Conservation (phyloP, 2,329 filamentous ascomycete species). For the Neopestalotiopsis clavispora region DNA sequence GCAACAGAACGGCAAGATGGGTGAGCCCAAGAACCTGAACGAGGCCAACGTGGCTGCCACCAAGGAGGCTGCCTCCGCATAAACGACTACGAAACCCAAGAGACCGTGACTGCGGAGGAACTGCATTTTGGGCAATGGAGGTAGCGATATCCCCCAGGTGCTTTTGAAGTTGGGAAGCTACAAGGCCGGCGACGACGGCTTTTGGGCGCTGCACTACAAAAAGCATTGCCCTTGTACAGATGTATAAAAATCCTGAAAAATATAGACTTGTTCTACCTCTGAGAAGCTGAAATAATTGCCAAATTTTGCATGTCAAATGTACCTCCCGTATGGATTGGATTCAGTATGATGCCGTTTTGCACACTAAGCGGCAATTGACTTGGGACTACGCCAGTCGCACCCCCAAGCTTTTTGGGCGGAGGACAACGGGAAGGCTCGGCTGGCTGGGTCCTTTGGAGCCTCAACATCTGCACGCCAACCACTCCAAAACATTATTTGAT, state of each 20-base stretch:
- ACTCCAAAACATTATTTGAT: background rate
- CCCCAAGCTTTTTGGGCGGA: background rate
- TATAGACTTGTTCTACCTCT: conserved; percentile 14
- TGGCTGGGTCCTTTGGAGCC: background rate
- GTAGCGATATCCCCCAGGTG: background rate
- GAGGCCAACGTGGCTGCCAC: conserved; percentile 54
- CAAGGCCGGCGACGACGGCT: background rate
- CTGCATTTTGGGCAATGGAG: background rate
- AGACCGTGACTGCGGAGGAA: background rate
- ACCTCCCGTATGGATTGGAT: background rate
- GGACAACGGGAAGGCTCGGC: background rate
- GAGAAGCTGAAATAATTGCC: background rate
- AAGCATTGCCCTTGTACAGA: conserved; percentile 31
- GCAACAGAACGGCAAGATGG: conserved; percentile 91
- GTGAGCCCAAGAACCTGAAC: conserved; percentile 77
- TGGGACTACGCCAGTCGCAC: background rate
- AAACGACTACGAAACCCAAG: conserved; percentile 27
- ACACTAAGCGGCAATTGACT: conserved; percentile 3
- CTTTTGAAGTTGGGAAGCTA: background rate
- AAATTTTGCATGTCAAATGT: background rate
- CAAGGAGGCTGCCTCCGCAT: conserved; percentile 42
- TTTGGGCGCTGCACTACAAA: conserved; percentile 12
- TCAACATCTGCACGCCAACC: conserved; percentile 1
- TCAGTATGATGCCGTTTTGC: conserved; percentile 6
- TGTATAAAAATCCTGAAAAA: conserved; percentile 32